Evolutionary conservation across 352 stramenopile species (phyloP).

Genomic region (Bremia lactucae): DNA sequence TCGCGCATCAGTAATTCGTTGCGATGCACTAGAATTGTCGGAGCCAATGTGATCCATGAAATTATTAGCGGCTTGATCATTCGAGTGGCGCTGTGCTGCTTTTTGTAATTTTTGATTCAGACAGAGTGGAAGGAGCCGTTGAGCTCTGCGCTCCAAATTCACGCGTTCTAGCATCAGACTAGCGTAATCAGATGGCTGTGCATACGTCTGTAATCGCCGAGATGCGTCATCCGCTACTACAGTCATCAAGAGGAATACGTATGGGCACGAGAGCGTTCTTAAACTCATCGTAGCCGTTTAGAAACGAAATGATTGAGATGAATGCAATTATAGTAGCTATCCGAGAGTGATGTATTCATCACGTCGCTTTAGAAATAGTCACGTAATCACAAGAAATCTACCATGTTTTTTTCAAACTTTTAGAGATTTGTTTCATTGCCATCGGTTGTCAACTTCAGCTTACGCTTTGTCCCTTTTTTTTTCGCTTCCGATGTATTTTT

Average conservation of each 20-base stretch:
- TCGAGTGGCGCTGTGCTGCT: constrained; percentile 16
- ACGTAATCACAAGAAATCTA: too few relatives aligned
- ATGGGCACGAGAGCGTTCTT: too few relatives aligned
- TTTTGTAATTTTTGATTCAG: constrained; percentile 23
- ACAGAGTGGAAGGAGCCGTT: constrained; percentile 23
- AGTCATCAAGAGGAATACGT: constrained; percentile 3
- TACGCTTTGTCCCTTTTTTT: constrained; percentile 2
- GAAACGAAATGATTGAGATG: too few relatives aligned
- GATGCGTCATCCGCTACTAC: too few relatives aligned
- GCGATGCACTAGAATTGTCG: constrained; percentile 20
- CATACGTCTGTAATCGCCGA: constrained; percentile 19
- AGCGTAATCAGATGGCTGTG: constrained; percentile 9
- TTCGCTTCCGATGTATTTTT: constrained; percentile 16
- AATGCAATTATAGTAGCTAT: too few relatives aligned
- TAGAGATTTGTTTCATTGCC: too few relatives aligned
- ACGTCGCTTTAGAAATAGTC: too few relatives aligned
- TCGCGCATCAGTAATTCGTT: constrained; percentile 23
- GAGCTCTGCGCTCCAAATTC: constrained; percentile 30
- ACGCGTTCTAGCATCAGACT: constrained; percentile 33
- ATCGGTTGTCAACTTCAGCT: too few relatives aligned
- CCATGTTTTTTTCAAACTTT: too few relatives aligned
- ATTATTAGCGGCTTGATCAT: constrained; percentile 35
- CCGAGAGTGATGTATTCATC: too few relatives aligned
- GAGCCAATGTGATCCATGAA: constrained; percentile 38
- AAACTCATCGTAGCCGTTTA: too few relatives aligned